Percentiles rank a stretch among this genome's conserved stretches.
These are phyloP conservation scores for Vigna trinervia DNA, from an alignment of 306 rosid species.

Conservation along the genomic window DNA sequence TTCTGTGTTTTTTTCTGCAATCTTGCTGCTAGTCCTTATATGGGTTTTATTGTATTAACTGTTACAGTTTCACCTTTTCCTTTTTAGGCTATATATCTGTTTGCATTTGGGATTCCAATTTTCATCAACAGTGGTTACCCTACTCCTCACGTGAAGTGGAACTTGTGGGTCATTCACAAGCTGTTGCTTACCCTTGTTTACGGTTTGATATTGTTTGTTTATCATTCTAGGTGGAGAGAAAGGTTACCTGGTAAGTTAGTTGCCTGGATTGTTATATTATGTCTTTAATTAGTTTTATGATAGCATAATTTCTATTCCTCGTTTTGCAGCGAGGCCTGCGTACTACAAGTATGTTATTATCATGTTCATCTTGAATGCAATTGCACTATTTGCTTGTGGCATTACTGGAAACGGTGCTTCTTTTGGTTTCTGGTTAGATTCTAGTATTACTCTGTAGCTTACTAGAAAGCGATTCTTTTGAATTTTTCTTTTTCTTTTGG, in stretches of 20 bases:
- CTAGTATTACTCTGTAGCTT: constrained; percentile 13
- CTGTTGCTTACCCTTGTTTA: constrained; percentile 73
- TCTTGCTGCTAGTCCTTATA: constrained; percentile 19
- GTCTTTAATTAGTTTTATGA: constrained; percentile 33
- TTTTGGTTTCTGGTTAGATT: constrained; percentile 81
- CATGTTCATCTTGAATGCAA: constrained; percentile 72
- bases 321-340: constrained; percentile 87
- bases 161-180: constrained; percentile 87
- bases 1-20: constrained; percentile 4
- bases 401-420: constrained; percentile 77
- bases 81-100: constrained; percentile 78
- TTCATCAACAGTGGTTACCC: constrained; percentile 61
- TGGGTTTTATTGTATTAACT: constrained; percentile 12
- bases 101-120: constrained; percentile 81
- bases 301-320: constrained; percentile 23
- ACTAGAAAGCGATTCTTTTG: constrained; percentile 4
- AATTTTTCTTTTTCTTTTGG: constrained; percentile 35
- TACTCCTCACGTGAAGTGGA: constrained; percentile 70
- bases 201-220: constrained; percentile 78
- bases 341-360: constrained; percentile 80
- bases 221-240: constrained; percentile 92
- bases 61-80: constrained; percentile 29
- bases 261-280: constrained; percentile 27
- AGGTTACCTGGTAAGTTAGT: constrained; percentile 78
- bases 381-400: constrained; percentile 71